These are phyloP conservation scores for Zygoascus bituminiphila DNA, from an alignment of 805 yeast genomes.

Conservation along the genomic window DNA sequence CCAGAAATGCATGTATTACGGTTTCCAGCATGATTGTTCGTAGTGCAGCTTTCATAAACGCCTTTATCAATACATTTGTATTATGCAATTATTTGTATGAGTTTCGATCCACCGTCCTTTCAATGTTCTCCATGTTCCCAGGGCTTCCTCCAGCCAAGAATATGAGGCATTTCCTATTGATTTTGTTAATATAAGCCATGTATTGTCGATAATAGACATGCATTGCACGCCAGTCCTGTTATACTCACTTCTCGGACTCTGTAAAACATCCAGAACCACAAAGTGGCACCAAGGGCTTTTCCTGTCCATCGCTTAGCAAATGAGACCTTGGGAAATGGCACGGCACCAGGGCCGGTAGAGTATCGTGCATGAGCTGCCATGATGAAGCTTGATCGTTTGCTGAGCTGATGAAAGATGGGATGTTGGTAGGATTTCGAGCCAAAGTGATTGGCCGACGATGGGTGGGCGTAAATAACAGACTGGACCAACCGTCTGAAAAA, in stretches of 20 bases:
- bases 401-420: not conserved
- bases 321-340: constrained; percentile 59
- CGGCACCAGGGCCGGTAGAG: constrained; percentile 42
- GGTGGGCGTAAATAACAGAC: not conserved
- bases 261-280: constrained; percentile 86
- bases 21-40: too few species aligned
- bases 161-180: constrained; percentile 31
- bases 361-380: constrained; percentile 24
- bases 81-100: constrained; percentile 8
- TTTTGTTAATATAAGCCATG: not conserved
- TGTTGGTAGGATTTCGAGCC: not conserved
- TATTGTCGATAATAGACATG: too few species aligned
- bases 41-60: not conserved
- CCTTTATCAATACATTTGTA: too few species aligned
- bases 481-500: not conserved
- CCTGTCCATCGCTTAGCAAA: constrained; percentile 50
- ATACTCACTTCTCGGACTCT: constrained; percentile 54
- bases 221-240: too few species aligned
- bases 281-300: constrained; percentile 68
- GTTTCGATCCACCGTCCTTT: too few species aligned
- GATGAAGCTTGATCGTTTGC: not conserved
- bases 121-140: constrained; percentile 31
- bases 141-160: constrained; percentile 34
- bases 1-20: too few species aligned
- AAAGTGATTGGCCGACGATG: not conserved